phyloP scores from a whole-genome alignment of 2,329 filamentous ascomycete species.

The Colletotrichum viniferum region DNA sequence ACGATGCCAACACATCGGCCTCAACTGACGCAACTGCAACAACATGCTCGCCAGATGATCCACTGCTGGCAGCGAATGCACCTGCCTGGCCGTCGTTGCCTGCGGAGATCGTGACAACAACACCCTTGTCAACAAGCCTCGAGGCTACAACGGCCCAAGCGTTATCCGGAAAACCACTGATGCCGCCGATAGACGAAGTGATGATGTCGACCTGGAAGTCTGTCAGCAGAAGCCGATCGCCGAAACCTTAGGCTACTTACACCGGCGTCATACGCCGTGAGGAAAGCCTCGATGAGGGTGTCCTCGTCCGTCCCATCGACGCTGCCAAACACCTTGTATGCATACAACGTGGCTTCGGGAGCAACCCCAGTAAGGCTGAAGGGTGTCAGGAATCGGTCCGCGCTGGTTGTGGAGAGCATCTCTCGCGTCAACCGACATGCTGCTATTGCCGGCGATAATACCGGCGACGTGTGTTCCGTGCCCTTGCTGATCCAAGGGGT shows the following conservation, averaged over 20 bases:
- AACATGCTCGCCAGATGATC: slow-evolving; percentile 43
- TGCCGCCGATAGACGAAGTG: slow-evolving; percentile 25
- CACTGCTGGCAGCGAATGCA: slow-evolving; percentile 42
- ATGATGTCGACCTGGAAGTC: slow-evolving; percentile 27
- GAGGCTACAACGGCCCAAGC: slow-evolving; percentile 40
- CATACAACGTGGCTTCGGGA: slow-evolving; percentile 11
- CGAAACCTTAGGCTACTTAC: neutral
- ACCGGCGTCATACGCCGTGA: slow-evolving; percentile 11
- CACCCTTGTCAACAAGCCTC: slow-evolving; percentile 46
- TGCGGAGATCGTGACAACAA: slow-evolving; percentile 43
- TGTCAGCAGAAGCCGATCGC: neutral
- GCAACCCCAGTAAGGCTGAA: slow-evolving; percentile 8
- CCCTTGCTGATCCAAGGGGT: slow-evolving; percentile 37
- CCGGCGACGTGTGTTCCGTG: slow-evolving; percentile 42
- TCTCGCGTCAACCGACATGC: neutral
- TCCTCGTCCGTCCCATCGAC: slow-evolving; percentile 19
- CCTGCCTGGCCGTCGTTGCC: slow-evolving; percentile 49
- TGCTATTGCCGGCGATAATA: slow-evolving; percentile 27
- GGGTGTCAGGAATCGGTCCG: neutral
- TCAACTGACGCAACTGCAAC: slow-evolving; percentile 49
- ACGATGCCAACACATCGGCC: slow-evolving; percentile 16
- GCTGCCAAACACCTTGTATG: slow-evolving; percentile 14
- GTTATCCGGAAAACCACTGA: slow-evolving; percentile 23
- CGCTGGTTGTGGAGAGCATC: neutral
- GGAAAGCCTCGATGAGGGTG: slow-evolving; percentile 18